Base-by-base conservation (phyloP, 2,329 filamentous ascomycete genomes). In the Didymosphaeria variabile region DNA sequence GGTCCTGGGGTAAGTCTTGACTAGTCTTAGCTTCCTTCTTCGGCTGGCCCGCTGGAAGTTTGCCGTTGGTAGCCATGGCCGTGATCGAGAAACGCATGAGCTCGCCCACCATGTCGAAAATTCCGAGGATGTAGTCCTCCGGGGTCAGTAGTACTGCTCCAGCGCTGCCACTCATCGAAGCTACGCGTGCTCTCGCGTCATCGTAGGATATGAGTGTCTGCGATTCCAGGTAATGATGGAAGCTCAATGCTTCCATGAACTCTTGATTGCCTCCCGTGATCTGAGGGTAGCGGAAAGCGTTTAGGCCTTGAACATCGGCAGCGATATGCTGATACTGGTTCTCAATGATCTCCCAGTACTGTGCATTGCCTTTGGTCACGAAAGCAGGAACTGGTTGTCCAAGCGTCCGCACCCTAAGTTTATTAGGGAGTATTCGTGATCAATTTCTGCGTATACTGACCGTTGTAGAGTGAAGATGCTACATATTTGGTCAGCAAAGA, bases 31-130 rank as follows among this genome's bases (percentile, higher is more conserved):
- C 83, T 68, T 77, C 68, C 61, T 74, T 74, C 40, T 68, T 73
- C 3, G 64, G 45, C 29, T 68, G 62, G 44, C 74, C 72, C 1
- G 70, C 71, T n/a, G 82, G 81, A 23, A 86, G 76, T 45, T 80
- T 80, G 15, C 90, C 91, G 8, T 83, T 89, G 5, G 93, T 91
- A 0, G 93, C 93, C 76, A 97, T 91, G 29, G 89, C 88, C 6
- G 94, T 94, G 54, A 97, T 95, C 0, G 93, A 93, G 79, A 97
- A 98, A 32, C 94, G 87, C 95, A 99, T 99, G 83, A 98, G 85
- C 81, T 99, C 95, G 42, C 95, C 95, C 1, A 94, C 94, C 68
- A 98, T 86, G 77, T 99, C 95, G 73, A 97, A 97, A 2, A 99
- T 80, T 9, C 94, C 95, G 64, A 95, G 90, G 60, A 97, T 81